phyloP scores from a whole-genome alignment of 352 stramenopile species.

The Globisporangium nunn region DNA sequence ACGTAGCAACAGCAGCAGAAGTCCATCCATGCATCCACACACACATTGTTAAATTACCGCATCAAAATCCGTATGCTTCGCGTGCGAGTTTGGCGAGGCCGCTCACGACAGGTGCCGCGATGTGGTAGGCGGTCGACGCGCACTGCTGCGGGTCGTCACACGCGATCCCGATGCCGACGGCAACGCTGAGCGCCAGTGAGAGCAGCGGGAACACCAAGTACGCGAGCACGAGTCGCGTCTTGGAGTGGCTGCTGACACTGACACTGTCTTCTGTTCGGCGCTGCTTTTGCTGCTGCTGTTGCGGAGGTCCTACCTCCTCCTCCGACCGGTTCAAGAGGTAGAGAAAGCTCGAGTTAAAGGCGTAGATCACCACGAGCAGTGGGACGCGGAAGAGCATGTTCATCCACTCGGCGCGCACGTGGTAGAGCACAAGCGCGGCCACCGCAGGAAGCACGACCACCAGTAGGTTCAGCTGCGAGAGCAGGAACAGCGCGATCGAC shows the following conservation, averaged over 20 bases:
- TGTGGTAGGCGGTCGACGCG: conserved; percentile 29
- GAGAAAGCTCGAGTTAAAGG: conserved; percentile 55
- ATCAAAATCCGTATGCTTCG: conserved; percentile 49
- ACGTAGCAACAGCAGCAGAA: not conserved
- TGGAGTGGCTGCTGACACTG: not conserved
- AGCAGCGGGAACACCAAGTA: conserved; percentile 57
- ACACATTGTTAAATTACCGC: not conserved
- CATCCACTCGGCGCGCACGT: conserved; percentile 67
- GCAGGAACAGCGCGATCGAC: conserved; percentile 40
- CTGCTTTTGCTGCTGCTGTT: conserved; percentile 10
- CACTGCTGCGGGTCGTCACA: conserved; percentile 67
- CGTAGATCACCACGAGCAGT: conserved; percentile 59
- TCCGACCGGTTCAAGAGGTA: conserved; percentile 43
- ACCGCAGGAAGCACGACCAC: conserved; percentile 44
- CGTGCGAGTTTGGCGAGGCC: conserved; percentile 25
- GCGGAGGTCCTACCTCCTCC: not conserved
- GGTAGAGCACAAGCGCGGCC: conserved; percentile 42
- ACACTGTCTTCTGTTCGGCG: too few species aligned
- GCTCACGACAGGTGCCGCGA: conserved; percentile 20
- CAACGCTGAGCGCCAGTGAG: conserved; percentile 49
- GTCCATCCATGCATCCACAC: not conserved
- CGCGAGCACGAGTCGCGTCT: conserved; percentile 23
- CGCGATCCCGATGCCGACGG: conserved; percentile 60
- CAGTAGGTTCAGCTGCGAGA: conserved; percentile 59
- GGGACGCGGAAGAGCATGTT: conserved; percentile 75